Evolutionary conservation across 2,329 filamentous ascomycete genomes (phyloP), one percentile per base, ranked within the genome.

Genomic region (Phialemonium atrogriseum): DNA sequence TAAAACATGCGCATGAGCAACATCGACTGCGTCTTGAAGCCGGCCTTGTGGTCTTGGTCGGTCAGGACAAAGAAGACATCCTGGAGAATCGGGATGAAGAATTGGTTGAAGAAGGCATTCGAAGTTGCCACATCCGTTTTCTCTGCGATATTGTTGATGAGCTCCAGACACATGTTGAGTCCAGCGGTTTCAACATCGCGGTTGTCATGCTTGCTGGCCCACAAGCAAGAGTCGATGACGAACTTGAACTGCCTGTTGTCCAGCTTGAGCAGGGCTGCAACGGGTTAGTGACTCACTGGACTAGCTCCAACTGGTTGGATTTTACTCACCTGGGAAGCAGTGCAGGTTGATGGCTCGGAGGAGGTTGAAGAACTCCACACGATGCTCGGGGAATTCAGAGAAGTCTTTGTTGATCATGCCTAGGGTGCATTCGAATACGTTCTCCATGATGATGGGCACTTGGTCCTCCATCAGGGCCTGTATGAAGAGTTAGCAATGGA

Each of bases 331-430:
- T 28, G 86, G 86, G 78, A 98, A 98, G 61, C 91, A 98, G 57
- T 94, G 86, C 28, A 96, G 66, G 59, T 98, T 98, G 63, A 98
- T 96, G 10, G 89, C 85, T 45, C 93, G 77, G 22, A 98, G 72
- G 15, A 98, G 75, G 60, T 94, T 95, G 73, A 98, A 98, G 61
- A 98, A 98, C 58, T 96, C 89, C n/a, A 98, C 91, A 36, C 93
- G 83, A 55, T 98, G 91, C 58, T 98, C 91, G 0, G 91, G 91
- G 58, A 94, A 98, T 55, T 98, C 91, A 27, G 93, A 95, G 60
- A 98, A 98, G 60, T 98, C 91, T 65, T 98, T 98, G 75, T 96
- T 98, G 65, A 98, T 98, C 91, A 98, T 98, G 50, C 94, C 87
- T 35, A 98, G 69, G 4, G 91, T 98, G 66, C 89, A 96, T 59